phyloP scores from a whole-genome alignment of 164 flowering plant species.

The Nelumbo lutea region DNA sequence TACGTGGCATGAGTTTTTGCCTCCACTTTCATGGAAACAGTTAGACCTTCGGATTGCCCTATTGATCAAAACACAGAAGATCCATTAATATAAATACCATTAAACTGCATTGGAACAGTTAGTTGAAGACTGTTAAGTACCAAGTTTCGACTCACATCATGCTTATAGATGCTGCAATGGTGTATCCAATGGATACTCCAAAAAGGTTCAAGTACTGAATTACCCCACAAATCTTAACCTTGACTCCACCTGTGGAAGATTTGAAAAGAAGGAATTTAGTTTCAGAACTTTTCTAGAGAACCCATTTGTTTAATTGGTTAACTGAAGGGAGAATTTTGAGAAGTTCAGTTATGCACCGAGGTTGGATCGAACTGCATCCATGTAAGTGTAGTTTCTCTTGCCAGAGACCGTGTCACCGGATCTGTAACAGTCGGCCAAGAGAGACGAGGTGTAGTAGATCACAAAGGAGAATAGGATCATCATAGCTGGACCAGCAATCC shows the following conservation, averaged over 20 bases:
- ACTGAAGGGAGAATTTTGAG: background rate
- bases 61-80: slow-evolving; percentile 10
- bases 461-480: slow-evolving; percentile 44
- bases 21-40: slow-evolving; percentile 43
- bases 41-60: slow-evolving; percentile 55
- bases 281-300: background rate
- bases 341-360: slow-evolving; percentile 28
- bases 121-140: background rate
- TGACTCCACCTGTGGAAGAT: slow-evolving; percentile 37
- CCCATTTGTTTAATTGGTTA: background rate
- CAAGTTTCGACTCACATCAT: slow-evolving; percentile 45
- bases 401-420: slow-evolving; percentile 41
- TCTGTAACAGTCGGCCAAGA: slow-evolving; percentile 47
- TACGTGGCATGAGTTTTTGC: slow-evolving; percentile 36
- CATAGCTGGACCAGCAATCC: slow-evolving; percentile 50
- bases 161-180: slow-evolving; percentile 71
- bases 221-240: slow-evolving; percentile 50
- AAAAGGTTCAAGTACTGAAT: slow-evolving; percentile 65
- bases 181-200: slow-evolving; percentile 75
- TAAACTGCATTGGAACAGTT: background rate
- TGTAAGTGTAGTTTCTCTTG: slow-evolving; percentile 55
- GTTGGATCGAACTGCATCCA: slow-evolving; percentile 40
- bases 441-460: slow-evolving; percentile 43
- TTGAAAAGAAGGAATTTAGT: background rate
- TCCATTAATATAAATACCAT: background rate